These are phyloP conservation scores for Davidsoniella australis DNA, from an alignment of 2,329 filamentous ascomycete genomes.

Conservation along the genomic window DNA sequence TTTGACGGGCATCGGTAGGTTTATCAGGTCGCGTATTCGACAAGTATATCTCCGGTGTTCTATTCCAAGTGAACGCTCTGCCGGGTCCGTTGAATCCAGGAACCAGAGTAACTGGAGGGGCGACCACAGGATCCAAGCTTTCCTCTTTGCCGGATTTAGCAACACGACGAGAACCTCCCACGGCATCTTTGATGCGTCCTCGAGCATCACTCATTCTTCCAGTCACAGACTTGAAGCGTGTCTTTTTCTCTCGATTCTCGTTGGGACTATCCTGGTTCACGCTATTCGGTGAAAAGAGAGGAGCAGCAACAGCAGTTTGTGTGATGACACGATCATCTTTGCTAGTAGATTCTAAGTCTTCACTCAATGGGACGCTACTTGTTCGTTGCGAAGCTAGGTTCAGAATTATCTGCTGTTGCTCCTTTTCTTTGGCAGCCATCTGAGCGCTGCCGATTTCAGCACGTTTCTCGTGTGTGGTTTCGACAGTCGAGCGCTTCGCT, in stretches of 20 bases:
- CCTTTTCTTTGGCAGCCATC: conserved; percentile 9
- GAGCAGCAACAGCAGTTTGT: conserved; percentile 5
- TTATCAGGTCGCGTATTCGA: conserved; percentile 10
- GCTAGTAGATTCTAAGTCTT: conserved; percentile 18
- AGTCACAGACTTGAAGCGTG: conserved; percentile 63
- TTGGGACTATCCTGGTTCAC: conserved; percentile 15
- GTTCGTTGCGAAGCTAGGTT: conserved; percentile 2
- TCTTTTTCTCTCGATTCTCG: conserved; percentile 29
- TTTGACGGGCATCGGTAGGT: neutral
- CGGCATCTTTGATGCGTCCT: conserved; percentile 70
- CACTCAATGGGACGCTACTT: conserved; percentile 26
- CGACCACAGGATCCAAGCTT: conserved; percentile 20
- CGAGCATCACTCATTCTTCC: conserved; percentile 66
- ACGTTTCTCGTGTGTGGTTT: conserved; percentile 27
- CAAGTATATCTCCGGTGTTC: conserved; percentile 43
- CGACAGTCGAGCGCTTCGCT: conserved; percentile 43
- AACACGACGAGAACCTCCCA: conserved; percentile 43
- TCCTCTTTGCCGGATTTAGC: conserved; percentile 40
- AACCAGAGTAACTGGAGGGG: conserved; percentile 12
- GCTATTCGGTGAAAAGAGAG: conserved; percentile 6
- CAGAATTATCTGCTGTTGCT: conserved; percentile 4
- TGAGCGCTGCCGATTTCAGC: conserved; percentile 23
- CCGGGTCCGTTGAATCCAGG: conserved; percentile 4
- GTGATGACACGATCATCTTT: conserved; percentile 29
- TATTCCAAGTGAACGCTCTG: conserved; percentile 46